Percentiles rank a stretch among this genome's conserved stretches.
Conservation (phyloP, 768 basidiomycete genomes). For the Mycena galericulata region DNA sequence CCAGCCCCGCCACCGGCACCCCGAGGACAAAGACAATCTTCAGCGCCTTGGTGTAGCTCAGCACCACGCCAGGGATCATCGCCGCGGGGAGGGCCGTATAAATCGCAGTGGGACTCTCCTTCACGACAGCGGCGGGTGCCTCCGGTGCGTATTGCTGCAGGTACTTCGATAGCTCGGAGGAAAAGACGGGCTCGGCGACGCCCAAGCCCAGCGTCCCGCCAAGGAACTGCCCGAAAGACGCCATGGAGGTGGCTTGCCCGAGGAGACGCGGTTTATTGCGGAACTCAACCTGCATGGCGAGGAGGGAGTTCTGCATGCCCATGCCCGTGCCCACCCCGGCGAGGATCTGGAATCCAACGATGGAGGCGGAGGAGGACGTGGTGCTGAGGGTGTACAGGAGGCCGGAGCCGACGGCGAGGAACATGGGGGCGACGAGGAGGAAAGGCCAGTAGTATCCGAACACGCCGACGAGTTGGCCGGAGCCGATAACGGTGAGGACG, state of each 20-base stretch:
- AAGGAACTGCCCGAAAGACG: constrained; percentile 31
- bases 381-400: constrained; percentile 25
- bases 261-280: constrained; percentile 8
- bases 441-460: constrained; percentile 30
- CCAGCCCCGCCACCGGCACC: constrained; percentile 23
- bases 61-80: constrained; percentile 34
- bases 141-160: constrained; percentile 31
- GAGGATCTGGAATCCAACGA: constrained; percentile 34
- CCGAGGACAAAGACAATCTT: constrained; percentile 28
- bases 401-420: constrained; percentile 33
- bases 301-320: constrained; percentile 36
- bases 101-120: constrained; percentile 29
- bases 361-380: neutral
- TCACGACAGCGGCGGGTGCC: constrained; percentile 22
- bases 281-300: constrained; percentile 38
- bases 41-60: constrained; percentile 16
- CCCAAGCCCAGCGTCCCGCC: constrained; percentile 28
- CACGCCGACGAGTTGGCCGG: constrained; percentile 19
- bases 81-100: constrained; percentile 21
- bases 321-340: constrained; percentile 34
- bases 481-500: constrained; percentile 20
- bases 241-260: constrained; percentile 33
- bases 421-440: constrained; percentile 4
- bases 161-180: constrained; percentile 21
- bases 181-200: constrained; percentile 31